These are phyloP conservation scores for Acacia acuminata DNA, from an alignment of 306 rosid species.

Conservation along the genomic window DNA sequence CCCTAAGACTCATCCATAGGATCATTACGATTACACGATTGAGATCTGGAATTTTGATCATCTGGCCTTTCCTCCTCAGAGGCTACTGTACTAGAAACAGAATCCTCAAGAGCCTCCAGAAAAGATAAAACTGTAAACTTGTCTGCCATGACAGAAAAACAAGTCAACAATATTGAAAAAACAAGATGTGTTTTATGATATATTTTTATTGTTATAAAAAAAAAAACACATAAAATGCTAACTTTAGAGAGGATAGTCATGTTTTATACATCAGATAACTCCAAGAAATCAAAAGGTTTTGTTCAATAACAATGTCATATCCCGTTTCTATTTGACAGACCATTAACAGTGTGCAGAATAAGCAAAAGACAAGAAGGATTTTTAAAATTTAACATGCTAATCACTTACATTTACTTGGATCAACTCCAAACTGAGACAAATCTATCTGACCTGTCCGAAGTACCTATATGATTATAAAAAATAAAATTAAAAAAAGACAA, in stretches of 20 bases:
- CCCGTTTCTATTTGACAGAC: neutral
- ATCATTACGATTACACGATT: slow-evolving; percentile 59
- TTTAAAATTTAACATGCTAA: slow-evolving; percentile 23
- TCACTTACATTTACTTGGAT: slow-evolving; percentile 92
- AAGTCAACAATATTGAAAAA: neutral
- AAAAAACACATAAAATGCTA: slow-evolving; percentile 1
- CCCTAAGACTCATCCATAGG: slow-evolving; percentile 81
- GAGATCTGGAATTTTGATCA: slow-evolving; percentile 70
- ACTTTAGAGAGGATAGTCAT: neutral
- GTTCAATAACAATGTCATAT: neutral
- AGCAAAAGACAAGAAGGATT: slow-evolving; percentile 8
- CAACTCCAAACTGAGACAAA: slow-evolving; percentile 90
- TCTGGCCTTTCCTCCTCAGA: slow-evolving; percentile 65
- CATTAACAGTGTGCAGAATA: neutral
- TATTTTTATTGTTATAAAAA: neutral
- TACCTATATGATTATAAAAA: slow-evolving; percentile 53
- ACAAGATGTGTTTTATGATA: neutral
- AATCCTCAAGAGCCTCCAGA: slow-evolving; percentile 94
- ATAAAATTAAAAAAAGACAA: slow-evolving; percentile 3
- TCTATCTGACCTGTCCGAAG: slow-evolving; percentile 95
- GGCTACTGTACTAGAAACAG: slow-evolving; percentile 52
- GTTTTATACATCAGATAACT: neutral
- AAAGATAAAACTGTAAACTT: slow-evolving; percentile 89
- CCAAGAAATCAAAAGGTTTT: neutral
- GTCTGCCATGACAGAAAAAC: slow-evolving; percentile 51